Evolutionary conservation across 352 stramenopile species (phyloP).

Genomic region (Pythium aristosporum): DNA sequence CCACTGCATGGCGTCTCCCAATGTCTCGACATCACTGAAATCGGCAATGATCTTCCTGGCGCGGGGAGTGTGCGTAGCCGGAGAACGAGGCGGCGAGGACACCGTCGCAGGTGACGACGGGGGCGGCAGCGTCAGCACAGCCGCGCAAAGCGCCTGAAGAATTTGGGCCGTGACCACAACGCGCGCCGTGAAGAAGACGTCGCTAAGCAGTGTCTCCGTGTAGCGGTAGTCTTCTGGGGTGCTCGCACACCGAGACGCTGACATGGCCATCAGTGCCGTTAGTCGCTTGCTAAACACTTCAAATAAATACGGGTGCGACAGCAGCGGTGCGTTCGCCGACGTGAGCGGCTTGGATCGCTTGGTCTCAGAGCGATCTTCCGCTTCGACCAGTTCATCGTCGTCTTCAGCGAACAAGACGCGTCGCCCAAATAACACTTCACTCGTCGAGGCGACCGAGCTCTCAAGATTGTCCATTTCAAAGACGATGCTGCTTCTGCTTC

Average conservation of each 20-base stretch:
- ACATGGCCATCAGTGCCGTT: slow-evolving; percentile 24
- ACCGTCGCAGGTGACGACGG: not conserved
- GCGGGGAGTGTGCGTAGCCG: slow-evolving; percentile 8
- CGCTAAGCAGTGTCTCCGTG: slow-evolving; percentile 42
- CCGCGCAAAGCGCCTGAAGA: slow-evolving; percentile 48
- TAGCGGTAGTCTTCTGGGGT: slow-evolving; percentile 31
- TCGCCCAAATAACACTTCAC: slow-evolving; percentile 68
- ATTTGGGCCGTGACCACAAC: slow-evolving; percentile 59
- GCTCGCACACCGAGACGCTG: not conserved
- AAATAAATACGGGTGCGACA: slow-evolving; percentile 52
- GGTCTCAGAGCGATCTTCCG: not conserved
- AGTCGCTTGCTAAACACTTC: slow-evolving; percentile 55
- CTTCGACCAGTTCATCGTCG: slow-evolving; percentile 26
- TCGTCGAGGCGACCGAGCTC: slow-evolving; percentile 42
- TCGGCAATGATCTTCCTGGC: slow-evolving; percentile 21
- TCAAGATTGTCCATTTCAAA: slow-evolving; percentile 38
- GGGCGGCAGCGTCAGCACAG: not conserved
- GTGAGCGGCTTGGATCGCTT: slow-evolving; percentile 6
- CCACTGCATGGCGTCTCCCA: slow-evolving; percentile 58
- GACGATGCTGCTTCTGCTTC: not conserved
- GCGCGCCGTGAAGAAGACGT: slow-evolving; percentile 57
- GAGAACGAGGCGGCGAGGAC: slow-evolving; percentile 12
- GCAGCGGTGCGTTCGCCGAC: slow-evolving; percentile 29
- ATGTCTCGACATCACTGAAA: slow-evolving; percentile 56
- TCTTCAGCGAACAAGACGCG: slow-evolving; percentile 74